Percentiles rank a stretch among this genome's conserved stretches.
Evolutionary conservation across 495 filamentous ascomycete genomes (phyloP).

Genomic region (Xylaria nigripes): DNA sequence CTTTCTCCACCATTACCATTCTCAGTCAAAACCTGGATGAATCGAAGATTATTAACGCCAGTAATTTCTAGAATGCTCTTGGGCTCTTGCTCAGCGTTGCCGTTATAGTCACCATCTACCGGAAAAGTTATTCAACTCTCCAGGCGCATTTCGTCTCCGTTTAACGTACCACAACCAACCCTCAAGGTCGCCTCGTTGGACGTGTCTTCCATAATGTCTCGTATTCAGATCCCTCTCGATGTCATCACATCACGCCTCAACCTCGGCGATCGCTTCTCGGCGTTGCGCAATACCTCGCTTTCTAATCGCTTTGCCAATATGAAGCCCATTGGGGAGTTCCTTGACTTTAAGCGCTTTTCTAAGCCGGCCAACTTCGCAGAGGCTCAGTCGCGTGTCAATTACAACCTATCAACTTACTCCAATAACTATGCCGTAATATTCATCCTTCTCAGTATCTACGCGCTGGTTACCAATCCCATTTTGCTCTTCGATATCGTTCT

Average conservation of each 20-base stretch:
- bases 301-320: constrained; percentile 84
- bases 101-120: not conserved
- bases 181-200: not conserved
- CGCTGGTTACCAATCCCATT: constrained; percentile 70
- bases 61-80: not conserved
- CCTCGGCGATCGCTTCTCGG: constrained; percentile 63
- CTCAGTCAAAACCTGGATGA: not conserved
- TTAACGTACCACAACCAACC: not conserved
- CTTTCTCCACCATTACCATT: constrained; percentile 4
- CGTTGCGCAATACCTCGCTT: constrained; percentile 67
- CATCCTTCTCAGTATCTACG: constrained; percentile 91
- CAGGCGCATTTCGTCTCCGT: not conserved
- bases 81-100: not conserved
- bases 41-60: not conserved
- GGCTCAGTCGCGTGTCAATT: constrained; percentile 88
- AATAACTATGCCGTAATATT: constrained; percentile 97
- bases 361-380: constrained; percentile 89
- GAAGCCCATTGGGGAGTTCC: constrained; percentile 82
- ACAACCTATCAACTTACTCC: constrained; percentile 93
- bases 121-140: not conserved
- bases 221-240: constrained; percentile 86
- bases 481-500: constrained; percentile 89
- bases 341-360: constrained; percentile 89
- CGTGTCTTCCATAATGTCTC: constrained; percentile 54
- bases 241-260: constrained; percentile 83